phyloP scores from a whole-genome alignment of 768 basidiomycete species.

The Xerocomellus chrysenteron region DNA sequence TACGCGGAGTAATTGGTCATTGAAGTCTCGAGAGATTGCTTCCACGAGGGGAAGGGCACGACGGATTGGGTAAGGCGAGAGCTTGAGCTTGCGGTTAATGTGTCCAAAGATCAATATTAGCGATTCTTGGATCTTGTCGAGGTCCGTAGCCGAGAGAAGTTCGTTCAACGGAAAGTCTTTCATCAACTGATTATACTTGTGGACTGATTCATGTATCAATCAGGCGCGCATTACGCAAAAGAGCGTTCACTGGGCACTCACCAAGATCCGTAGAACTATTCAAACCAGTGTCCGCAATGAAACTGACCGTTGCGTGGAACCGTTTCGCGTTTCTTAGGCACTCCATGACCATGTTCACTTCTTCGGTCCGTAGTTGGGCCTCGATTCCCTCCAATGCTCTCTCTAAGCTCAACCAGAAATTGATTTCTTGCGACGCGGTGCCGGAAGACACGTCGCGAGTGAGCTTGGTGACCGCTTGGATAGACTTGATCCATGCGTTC shows the following conservation, averaged over 20 bases:
- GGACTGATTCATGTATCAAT: conserved; percentile 52
- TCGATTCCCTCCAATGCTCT: conserved; percentile 92
- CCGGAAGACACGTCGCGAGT: conserved; percentile 90
- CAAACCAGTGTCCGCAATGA: conserved; percentile 95
- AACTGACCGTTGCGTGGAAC: conserved; percentile 95
- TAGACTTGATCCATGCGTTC: conserved; percentile 97
- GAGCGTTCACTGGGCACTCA: conserved; percentile 33
- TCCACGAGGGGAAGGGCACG: conserved; percentile 96
- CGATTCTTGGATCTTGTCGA: conserved; percentile 92
- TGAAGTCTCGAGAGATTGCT: conserved; percentile 97
- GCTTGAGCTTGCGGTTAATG: conserved; percentile 91
- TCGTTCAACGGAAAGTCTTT: conserved; percentile 99
- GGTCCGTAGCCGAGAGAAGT: conserved; percentile 92
- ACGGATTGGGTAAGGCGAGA: conserved; percentile 95
- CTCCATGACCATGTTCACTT: conserved; percentile 91
- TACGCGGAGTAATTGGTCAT: conserved; percentile 89
- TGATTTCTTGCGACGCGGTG: conserved; percentile 98
- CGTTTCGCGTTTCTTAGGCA: conserved; percentile 94
- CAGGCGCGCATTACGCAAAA: background rate
- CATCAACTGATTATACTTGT: conserved; percentile 98
- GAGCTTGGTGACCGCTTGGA: conserved; percentile 96
- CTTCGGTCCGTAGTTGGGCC: conserved; percentile 85
- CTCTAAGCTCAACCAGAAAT: conserved; percentile 97
- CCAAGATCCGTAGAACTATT: conserved; percentile 91
- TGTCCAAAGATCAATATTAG: conserved; percentile 86